A percentile compares a stretch with the other conserved stretches of the same genome.
Evolutionary conservation across 2,329 filamentous ascomycete genomes (phyloP).

Genomic region (Alternaria brassicicola): DNA sequence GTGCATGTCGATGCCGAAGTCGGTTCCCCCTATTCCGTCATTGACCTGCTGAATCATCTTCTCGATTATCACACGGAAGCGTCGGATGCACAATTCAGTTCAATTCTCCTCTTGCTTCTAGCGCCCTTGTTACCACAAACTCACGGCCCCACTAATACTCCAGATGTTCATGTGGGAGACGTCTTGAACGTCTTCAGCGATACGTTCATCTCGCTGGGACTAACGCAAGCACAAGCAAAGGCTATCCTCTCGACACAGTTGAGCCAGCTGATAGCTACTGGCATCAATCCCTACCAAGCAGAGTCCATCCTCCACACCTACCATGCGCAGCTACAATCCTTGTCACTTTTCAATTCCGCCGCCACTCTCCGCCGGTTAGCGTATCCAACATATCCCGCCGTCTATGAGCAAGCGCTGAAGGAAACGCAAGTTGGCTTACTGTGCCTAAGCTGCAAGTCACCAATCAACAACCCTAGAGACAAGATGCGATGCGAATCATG

Average conservation of each 20-base stretch:
- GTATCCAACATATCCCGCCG: conserved; percentile 61
- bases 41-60: conserved; percentile 52
- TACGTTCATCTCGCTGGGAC: conserved; percentile 46
- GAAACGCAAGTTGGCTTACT: conserved; percentile 61
- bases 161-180: conserved; percentile 37
- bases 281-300: conserved; percentile 58
- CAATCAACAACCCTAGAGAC: conserved; percentile 59
- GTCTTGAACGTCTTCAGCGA: conserved; percentile 50
- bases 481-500: conserved; percentile 61
- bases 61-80: conserved; percentile 51
- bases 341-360: conserved; percentile 58
- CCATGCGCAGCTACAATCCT: conserved; percentile 60
- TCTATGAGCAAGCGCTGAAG: conserved; percentile 63
- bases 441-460: conserved; percentile 63
- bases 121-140: conserved; percentile 54
- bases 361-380: conserved; percentile 62
- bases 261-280: conserved; percentile 50
- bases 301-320: conserved; percentile 63
- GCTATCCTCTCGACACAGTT: conserved; percentile 50
- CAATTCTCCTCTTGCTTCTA: conserved; percentile 55
- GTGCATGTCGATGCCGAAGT: conserved; percentile 44
- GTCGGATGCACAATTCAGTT: conserved; percentile 55
- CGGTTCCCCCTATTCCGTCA: conserved; percentile 48
- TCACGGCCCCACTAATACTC: conserved; percentile 38
- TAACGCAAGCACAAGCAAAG: conserved; percentile 49